Evolutionary conservation across 2,329 filamentous ascomycete species (phyloP), one percentile per base, ranked within the genome.

Genomic region (Venturia effusa): DNA sequence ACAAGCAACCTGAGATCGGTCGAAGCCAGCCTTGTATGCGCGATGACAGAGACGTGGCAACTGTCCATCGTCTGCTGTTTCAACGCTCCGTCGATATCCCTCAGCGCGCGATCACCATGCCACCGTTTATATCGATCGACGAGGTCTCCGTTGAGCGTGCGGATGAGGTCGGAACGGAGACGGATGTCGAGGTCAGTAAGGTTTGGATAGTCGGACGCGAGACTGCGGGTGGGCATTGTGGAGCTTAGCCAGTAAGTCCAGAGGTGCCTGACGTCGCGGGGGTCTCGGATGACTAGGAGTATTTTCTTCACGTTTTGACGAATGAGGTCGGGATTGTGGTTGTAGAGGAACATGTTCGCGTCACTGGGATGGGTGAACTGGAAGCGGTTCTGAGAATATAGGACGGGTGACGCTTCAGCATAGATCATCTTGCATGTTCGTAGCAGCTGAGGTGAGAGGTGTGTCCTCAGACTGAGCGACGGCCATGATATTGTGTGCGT

Each of bases 301-400:
- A 75, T 70, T 11, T 67, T 69, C 34, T 68, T 68, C 15, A 75
- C 40, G 19, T 57, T 71, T 59, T 67, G 65, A 22, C 66, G 63
- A 4, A 72, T 70, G 51, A 68, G 69, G 6, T 69, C 69, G 11
- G 72, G 71, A 59, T 66, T 62, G 17, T 72, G 64, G 30, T 74
- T 67, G 55, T 75, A 68, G 66, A 73, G 70, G 67, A 76, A 76
- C 66, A 76, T 72, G 68, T 73, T 76, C 67, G 71, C 74, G 64
- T 76, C 74, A 61, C 70, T 73, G 7, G 74, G 74, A 61, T 76
- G 74, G 4, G 69, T 70, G 69, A 76, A 76, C 62, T 73, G 67
- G 64, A 76, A 74, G 59, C 71, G 72, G 68, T 76, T 76, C 22
- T 61, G 61, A 15, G 68, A 63, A 67, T 76, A 76, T n/a, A 76